Percentiles rank a stretch among this genome's conserved stretches.
These are phyloP conservation scores for Acorus gramineus DNA, from an alignment of 106 monocot genomes.

Conservation along the genomic window DNA sequence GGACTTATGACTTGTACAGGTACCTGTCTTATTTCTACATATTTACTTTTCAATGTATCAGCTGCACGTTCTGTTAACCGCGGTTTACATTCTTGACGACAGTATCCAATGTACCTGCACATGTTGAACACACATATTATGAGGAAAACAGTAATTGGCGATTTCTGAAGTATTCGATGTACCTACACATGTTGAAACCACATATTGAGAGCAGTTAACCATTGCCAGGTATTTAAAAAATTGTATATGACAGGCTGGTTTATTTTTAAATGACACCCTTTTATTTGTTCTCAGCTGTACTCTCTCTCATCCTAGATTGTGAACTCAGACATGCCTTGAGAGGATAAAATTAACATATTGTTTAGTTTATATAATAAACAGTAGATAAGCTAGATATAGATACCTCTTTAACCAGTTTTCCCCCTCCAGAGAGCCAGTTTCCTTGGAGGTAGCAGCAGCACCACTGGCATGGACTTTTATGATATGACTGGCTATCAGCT, in stretches of 20 bases:
- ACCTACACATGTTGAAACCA: slow-evolving; percentile 27
- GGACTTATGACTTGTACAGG: neutral
- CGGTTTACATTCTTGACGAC: slow-evolving; percentile 62
- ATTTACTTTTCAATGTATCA: slow-evolving; percentile 81
- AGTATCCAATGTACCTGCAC: slow-evolving; percentile 83
- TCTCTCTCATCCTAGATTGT: too few species aligned
- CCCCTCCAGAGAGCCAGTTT: slow-evolving; percentile 44
- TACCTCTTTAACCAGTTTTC: slow-evolving; percentile 98
- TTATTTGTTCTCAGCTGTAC: too few species aligned
- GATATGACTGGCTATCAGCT: slow-evolving; percentile 91
- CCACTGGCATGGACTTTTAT: slow-evolving; percentile 95
- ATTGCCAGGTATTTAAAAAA: neutral
- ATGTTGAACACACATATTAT: neutral
- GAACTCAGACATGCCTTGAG: too few species aligned
- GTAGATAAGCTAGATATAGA: neutral
- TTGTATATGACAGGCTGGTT: too few species aligned
- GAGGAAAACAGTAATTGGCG: neutral
- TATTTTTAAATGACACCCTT: too few species aligned
- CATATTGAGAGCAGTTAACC: neutral
- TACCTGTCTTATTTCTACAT: slow-evolving; percentile 99
- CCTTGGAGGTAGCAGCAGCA: slow-evolving; percentile 49
- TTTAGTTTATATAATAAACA: too few species aligned
- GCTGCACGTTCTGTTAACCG: slow-evolving; percentile 86
- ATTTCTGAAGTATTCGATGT: slow-evolving; percentile 57
- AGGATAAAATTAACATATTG: too few species aligned